These are phyloP conservation scores for Corrigiola litoralis DNA, from an alignment of 179 eudicot species.

Conservation along the genomic window DNA sequence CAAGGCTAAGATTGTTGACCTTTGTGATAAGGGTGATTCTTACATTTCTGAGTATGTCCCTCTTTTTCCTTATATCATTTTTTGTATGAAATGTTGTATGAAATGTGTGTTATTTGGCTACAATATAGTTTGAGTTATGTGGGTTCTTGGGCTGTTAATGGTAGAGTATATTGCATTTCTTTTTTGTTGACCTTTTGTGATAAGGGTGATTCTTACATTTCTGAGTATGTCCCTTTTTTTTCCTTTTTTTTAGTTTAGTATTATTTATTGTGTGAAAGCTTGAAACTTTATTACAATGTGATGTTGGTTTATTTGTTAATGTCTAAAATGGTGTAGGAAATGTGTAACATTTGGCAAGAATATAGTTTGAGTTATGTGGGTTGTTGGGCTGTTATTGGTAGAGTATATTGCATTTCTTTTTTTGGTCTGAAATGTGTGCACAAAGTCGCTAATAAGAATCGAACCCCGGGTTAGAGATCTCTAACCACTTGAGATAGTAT, in stretches of 20 bases:
- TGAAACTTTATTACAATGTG: too few species aligned
- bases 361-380: background rate
- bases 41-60: conserved; percentile 64
- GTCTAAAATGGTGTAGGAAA: background rate
- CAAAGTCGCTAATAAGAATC: too few species aligned
- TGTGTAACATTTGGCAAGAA: background rate
- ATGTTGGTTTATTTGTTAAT: too few species aligned
- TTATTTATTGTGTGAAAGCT: too few species aligned
- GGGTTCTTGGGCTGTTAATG: background rate
- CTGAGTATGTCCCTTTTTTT: conserved; percentile 46
- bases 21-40: conserved; percentile 77
- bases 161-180: too few species aligned
- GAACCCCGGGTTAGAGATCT: too few species aligned
- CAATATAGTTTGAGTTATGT: background rate
- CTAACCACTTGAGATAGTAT: too few species aligned
- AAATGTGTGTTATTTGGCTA: background rate
- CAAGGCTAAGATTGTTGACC: conserved; percentile 72
- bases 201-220: conserved; percentile 65
- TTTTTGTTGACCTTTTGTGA: conserved; percentile 86
- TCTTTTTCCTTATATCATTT: background rate
- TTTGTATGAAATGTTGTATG: background rate
- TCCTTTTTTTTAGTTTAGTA: too few species aligned
- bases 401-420: too few species aligned
- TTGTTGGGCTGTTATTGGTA: background rate
- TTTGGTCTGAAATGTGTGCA: too few species aligned